These are phyloP conservation scores for Sanguinoderma infundibulare DNA, from an alignment of 1,284 basidiomycete genomes.

Conservation along the genomic window DNA sequence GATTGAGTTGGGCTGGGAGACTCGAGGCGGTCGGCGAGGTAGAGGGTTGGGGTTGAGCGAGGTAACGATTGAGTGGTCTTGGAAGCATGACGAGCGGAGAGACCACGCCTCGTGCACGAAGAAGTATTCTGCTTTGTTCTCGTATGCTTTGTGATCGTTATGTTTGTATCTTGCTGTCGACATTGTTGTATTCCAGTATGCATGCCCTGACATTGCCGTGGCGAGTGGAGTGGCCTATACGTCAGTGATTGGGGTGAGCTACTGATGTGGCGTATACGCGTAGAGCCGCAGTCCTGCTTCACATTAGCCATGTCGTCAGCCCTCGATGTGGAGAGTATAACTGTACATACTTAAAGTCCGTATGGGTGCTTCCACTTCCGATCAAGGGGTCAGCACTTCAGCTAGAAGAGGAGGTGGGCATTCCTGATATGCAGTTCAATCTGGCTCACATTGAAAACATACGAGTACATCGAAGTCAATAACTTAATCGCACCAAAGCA, in stretches of 20 bases:
- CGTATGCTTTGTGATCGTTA: neutral
- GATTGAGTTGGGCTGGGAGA: slow-evolving; percentile 2
- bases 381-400: neutral
- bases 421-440: neutral
- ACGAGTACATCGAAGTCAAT: slow-evolving; percentile 19
- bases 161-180: slow-evolving; percentile 6
- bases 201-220: neutral
- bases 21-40: neutral
- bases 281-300: neutral
- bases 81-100: neutral
- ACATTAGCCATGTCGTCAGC: neutral
- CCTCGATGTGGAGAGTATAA: neutral
- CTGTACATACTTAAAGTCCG: neutral
- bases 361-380: neutral
- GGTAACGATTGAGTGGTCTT: neutral
- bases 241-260: neutral
- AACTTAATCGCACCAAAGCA: slow-evolving; percentile 25
- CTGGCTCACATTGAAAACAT: slow-evolving; percentile 6
- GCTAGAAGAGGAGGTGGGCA: neutral
- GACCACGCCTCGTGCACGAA: neutral
- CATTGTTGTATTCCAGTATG: neutral
- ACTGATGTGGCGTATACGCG: neutral
- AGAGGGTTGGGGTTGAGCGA: neutral
- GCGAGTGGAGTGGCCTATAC: neutral
- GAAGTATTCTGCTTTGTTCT: neutral